Percentiles rank a stretch among this genome's conserved stretches.
Evolutionary conservation across 2,329 filamentous ascomycete species (phyloP).

Genomic region (Fusarium zealandicum): DNA sequence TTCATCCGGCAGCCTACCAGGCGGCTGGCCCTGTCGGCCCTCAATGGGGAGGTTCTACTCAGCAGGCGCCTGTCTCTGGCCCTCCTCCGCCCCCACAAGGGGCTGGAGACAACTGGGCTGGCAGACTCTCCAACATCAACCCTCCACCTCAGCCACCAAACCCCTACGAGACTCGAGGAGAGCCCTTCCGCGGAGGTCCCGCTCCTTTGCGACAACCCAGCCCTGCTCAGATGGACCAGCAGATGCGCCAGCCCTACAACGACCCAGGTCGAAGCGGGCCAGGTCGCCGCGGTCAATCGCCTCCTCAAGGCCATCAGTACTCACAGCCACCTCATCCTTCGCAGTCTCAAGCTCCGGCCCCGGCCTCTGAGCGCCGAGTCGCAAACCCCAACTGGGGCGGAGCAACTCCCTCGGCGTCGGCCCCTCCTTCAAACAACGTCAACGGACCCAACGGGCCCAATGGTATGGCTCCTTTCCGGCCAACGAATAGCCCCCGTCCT

Average conservation of each 20-base stretch:
- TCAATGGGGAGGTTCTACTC: slow-evolving; percentile 84
- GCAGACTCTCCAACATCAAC: slow-evolving; percentile 80
- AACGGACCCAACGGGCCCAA: slow-evolving; percentile 51
- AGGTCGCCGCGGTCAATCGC: slow-evolving; percentile 61
- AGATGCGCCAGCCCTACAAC: slow-evolving; percentile 69
- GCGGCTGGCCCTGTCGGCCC: slow-evolving; percentile 81
- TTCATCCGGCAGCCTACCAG: slow-evolving; percentile 94
- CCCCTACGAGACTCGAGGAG: slow-evolving; percentile 76
- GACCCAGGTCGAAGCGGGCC: slow-evolving; percentile 44
- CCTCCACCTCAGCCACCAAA: slow-evolving; percentile 78
- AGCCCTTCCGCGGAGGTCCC: slow-evolving; percentile 72
- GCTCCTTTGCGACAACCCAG: slow-evolving; percentile 76
- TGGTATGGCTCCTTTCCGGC: slow-evolving; percentile 73
- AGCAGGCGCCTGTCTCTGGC: slow-evolving; percentile 58
- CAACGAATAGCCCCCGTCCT: slow-evolving; percentile 77
- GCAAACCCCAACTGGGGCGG: slow-evolving; percentile 67
- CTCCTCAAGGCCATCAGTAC: slow-evolving; percentile 58
- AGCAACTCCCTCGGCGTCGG: slow-evolving; percentile 55
- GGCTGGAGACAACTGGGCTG: slow-evolving; percentile 63
- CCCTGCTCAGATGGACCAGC: slow-evolving; percentile 69
- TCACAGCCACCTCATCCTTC: slow-evolving; percentile 58
- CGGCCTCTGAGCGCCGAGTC: slow-evolving; percentile 59
- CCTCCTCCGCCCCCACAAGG: slow-evolving; percentile 70
- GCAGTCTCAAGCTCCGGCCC: slow-evolving; percentile 57
- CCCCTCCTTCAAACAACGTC: slow-evolving; percentile 49